Evolutionary conservation across 2,329 filamentous ascomycete species (phyloP).

Genomic region (Xylariaceae sp.): DNA sequence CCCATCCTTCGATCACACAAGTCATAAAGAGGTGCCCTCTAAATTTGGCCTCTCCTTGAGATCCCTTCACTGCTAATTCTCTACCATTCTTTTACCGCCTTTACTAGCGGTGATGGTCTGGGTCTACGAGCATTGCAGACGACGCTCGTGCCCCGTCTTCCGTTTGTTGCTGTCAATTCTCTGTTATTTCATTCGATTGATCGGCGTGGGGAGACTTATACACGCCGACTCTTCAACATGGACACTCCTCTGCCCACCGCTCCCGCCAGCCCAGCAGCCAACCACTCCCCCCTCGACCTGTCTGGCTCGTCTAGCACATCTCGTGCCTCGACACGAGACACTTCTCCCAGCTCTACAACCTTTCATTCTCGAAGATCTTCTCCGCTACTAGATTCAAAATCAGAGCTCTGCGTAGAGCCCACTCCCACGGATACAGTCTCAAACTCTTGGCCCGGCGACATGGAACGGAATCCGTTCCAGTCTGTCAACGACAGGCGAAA

Average conservation of each 20-base stretch:
- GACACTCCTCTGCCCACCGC: constrained; percentile 20
- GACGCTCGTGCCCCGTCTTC: constrained; percentile 23
- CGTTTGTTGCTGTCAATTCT: constrained; percentile 30
- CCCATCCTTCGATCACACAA: not conserved
- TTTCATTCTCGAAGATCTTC: not conserved
- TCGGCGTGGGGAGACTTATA: constrained; percentile 11
- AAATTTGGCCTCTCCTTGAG: not conserved
- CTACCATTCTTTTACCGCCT: constrained; percentile 6
- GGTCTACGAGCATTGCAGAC: constrained; percentile 25
- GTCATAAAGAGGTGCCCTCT: not conserved
- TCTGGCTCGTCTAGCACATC: constrained; percentile 31
- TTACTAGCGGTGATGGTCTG: constrained; percentile 13
- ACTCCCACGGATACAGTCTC: constrained; percentile 15
- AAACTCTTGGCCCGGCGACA: constrained; percentile 18
- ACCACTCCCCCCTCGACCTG: constrained; percentile 25
- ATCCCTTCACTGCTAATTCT: not conserved
- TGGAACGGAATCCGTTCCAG: constrained; percentile 31
- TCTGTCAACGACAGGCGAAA: constrained; percentile 29
- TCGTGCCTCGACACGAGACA: constrained; percentile 26
- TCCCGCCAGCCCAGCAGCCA: constrained; percentile 18
- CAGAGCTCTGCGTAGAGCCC: constrained; percentile 14
- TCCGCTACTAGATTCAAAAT: too few relatives aligned
- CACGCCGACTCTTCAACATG: constrained; percentile 25
- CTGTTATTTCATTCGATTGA: constrained; percentile 18
- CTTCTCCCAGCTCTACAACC: constrained; percentile 23